Evolutionary conservation across 495 filamentous ascomycete genomes (phyloP).

Genomic region (Collariella sp.): DNA sequence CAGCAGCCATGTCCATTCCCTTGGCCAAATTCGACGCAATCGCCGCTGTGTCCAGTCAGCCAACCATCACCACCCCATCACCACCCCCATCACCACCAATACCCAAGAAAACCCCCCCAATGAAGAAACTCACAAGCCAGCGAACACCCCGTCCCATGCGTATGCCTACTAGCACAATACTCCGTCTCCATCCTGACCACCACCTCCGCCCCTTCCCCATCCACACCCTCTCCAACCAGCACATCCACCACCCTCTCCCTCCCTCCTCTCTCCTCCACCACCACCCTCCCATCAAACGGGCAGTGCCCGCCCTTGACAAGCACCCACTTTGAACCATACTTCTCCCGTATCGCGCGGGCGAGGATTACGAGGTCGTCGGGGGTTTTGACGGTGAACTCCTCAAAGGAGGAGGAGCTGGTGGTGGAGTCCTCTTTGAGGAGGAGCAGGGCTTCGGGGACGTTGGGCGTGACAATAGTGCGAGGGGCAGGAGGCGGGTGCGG

Average conservation of each 20-base stretch:
- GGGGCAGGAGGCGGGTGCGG: conserved; percentile 58
- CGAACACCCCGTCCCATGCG: conserved; percentile 92
- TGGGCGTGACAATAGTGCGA: conserved; percentile 77
- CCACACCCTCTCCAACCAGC: conserved; percentile 51
- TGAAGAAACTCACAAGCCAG: conserved; percentile 65
- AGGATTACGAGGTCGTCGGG: conserved; percentile 55
- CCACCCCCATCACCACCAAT: background rate
- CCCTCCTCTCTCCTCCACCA: conserved; percentile 48
- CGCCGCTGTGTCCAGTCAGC: conserved; percentile 47
- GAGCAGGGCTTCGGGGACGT: conserved; percentile 78
- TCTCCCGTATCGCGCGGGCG: conserved; percentile 51
- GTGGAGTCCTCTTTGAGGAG: conserved; percentile 43
- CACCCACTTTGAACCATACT: conserved; percentile 67
- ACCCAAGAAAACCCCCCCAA: background rate
- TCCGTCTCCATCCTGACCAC: conserved; percentile 52
- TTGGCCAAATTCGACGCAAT: conserved; percentile 80
- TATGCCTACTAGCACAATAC: conserved; percentile 66
- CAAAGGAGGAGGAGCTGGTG: conserved; percentile 24
- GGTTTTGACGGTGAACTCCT: conserved; percentile 41
- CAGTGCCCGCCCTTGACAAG: conserved; percentile 88
- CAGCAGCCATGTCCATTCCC: conserved; percentile 46
- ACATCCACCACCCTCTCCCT: conserved; percentile 64
- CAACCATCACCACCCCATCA: too few relatives aligned
- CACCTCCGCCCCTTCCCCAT: conserved; percentile 3
- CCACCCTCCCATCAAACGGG: conserved; percentile 54